Conservation (phyloP, 164 flowering plant genomes). For the Vitis rotundifolia region DNA sequence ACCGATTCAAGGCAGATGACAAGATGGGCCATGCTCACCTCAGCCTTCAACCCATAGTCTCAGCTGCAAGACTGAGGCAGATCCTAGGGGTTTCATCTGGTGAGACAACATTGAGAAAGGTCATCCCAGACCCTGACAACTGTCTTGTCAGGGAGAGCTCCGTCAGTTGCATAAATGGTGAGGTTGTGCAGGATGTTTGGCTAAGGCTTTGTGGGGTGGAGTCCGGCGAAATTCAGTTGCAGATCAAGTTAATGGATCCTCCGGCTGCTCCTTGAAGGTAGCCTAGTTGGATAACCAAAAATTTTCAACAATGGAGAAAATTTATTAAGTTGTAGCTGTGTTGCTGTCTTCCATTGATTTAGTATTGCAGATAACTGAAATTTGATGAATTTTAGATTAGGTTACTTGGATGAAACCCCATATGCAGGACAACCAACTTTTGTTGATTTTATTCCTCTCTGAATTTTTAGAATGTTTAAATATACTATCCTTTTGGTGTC, state of each 20-base stretch:
- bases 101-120: slow-evolving; percentile 61
- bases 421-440: no score
- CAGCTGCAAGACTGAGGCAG: slow-evolving; percentile 60
- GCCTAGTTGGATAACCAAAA: neutral
- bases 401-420: no score
- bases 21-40: slow-evolving; percentile 81
- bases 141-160: slow-evolving; percentile 70
- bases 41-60: slow-evolving; percentile 63
- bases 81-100: slow-evolving; percentile 51
- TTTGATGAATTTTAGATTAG: no score
- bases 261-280: slow-evolving; percentile 13
- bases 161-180: slow-evolving; percentile 56
- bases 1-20: slow-evolving; percentile 85
- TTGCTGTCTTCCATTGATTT: no score
- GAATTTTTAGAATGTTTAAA: no score
- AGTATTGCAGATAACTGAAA: no score
- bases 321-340: no score
- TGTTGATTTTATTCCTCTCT: no score
- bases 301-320: neutral
- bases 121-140: slow-evolving; percentile 61
- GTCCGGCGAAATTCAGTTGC: slow-evolving; percentile 77
- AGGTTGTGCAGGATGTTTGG: slow-evolving; percentile 74
- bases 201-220: slow-evolving; percentile 71
- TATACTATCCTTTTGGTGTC: no score
- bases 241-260: slow-evolving; percentile 56